These are phyloP conservation scores for Metarhizium sp. DNA, from an alignment of 2,329 filamentous ascomycete genomes.

Conservation along the genomic window DNA sequence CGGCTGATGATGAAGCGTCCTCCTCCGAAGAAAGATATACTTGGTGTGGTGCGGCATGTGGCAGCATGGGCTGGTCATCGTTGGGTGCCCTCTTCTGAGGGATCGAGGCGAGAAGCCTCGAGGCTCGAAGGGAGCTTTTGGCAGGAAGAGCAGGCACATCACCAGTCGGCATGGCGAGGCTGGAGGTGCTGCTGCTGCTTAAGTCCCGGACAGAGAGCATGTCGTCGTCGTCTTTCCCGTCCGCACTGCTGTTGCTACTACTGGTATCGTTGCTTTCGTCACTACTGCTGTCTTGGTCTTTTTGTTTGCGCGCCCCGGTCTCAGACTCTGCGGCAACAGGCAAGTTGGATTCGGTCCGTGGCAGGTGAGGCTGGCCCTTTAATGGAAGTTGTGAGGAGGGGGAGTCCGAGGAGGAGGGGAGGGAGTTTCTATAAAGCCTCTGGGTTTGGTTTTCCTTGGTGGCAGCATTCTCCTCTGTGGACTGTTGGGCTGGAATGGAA, in stretches of 20 bases:
- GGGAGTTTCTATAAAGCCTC: slow-evolving; percentile 12
- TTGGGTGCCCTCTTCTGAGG: slow-evolving; percentile 23
- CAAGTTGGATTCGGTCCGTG: not conserved
- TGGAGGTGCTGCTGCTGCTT: slow-evolving; percentile 10
- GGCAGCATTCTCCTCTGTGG: slow-evolving; percentile 1
- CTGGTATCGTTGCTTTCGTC: not conserved
- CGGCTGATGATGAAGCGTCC: slow-evolving; percentile 52
- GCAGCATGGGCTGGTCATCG: slow-evolving; percentile 21
- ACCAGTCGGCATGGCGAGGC: slow-evolving; percentile 11
- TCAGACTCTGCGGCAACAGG: not conserved
- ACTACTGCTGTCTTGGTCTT: slow-evolving; percentile 4
- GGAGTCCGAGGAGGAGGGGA: slow-evolving; percentile 8
- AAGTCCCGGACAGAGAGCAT: slow-evolving; percentile 19
- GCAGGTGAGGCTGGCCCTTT: not conserved
- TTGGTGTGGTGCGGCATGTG: slow-evolving; percentile 42
- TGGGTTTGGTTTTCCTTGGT: not conserved
- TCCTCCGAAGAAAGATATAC: slow-evolving; percentile 58
- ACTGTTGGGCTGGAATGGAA: slow-evolving; percentile 11
- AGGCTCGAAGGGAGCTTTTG: slow-evolving; percentile 40
- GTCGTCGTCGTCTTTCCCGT: slow-evolving; percentile 9
- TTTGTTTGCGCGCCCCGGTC: not conserved
- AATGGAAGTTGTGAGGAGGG: slow-evolving; percentile 3
- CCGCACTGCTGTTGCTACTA: not conserved
- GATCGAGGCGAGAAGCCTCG: slow-evolving; percentile 27
- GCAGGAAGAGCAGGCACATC: slow-evolving; percentile 35